phyloP scores from a whole-genome alignment of 2,329 filamentous ascomycete genomes.

The Arthrobotrys sinensis region DNA sequence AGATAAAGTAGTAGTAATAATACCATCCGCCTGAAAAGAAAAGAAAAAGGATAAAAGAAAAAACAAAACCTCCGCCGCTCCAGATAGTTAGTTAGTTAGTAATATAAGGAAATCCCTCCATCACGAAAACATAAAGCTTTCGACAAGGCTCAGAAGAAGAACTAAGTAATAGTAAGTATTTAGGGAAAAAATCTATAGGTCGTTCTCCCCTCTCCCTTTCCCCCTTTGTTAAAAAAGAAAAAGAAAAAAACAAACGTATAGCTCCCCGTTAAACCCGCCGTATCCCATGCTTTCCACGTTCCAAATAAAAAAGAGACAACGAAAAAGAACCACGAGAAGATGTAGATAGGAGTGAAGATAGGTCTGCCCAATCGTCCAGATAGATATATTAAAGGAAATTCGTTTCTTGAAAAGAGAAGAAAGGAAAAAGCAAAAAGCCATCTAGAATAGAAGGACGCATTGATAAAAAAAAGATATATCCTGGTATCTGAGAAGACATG shows the following conservation, averaged over 20 bases:
- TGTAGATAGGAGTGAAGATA: conserved; percentile 34
- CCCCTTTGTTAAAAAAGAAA: conserved; percentile 11
- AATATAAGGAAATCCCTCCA: conserved; percentile 14
- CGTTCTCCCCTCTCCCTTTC: conserved; percentile 2
- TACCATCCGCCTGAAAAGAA: conserved; percentile 34
- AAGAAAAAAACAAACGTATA: conserved; percentile 12
- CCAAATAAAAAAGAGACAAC: conserved; percentile 27
- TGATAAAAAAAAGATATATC: conserved; percentile 47
- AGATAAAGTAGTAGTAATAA: conserved; percentile 37
- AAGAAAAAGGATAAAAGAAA: conserved; percentile 19
- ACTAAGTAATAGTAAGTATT: conserved; percentile 17
- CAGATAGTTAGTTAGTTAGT: not conserved
- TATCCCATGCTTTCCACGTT: conserved; percentile 42
- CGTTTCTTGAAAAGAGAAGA: conserved; percentile 27
- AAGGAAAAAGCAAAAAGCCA: conserved; percentile 23
- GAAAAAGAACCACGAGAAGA: conserved; percentile 1
- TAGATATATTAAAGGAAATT: conserved; percentile 57
- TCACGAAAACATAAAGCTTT: not conserved
- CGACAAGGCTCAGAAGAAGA: conserved; percentile 6
- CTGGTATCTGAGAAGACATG: conserved; percentile 59
- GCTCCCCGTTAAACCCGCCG: conserved; percentile 19
- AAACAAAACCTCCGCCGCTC: conserved; percentile 34
- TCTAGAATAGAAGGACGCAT: conserved; percentile 45
- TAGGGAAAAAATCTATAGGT: conserved; percentile 31
- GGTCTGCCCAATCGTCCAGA: conserved; percentile 23